Conservation (phyloP, 129 eudicot species). For the Escallonia rubra region DNA sequence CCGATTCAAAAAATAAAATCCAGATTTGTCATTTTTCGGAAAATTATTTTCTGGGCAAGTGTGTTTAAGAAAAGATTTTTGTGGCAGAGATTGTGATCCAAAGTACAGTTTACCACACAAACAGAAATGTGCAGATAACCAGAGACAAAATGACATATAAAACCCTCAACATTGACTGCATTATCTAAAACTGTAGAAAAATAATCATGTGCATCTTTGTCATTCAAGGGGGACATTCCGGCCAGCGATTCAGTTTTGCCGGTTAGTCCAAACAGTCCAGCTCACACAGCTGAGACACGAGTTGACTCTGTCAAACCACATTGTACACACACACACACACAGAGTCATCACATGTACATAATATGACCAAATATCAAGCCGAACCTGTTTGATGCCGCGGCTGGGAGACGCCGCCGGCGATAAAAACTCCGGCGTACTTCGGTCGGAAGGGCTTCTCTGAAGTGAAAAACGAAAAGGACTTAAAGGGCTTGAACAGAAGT, state of each 20-base stretch:
- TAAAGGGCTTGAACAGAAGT: slow-evolving; percentile 42
- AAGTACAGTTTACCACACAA: slow-evolving; percentile 17
- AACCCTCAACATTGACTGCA: slow-evolving; percentile 4
- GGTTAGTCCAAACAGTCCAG: slow-evolving; percentile 14
- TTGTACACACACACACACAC: neutral
- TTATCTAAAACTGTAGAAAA: neutral
- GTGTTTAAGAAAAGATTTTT: slow-evolving; percentile 10
- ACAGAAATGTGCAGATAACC: slow-evolving; percentile 7
- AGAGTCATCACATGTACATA: neutral
- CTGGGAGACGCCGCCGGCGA: slow-evolving; percentile 65
- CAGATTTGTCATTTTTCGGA: slow-evolving; percentile 24
- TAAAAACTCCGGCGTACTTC: slow-evolving; percentile 31
- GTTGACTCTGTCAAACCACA: slow-evolving; percentile 17
- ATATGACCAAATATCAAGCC: neutral
- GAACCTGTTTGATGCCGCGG: slow-evolving; percentile 51
- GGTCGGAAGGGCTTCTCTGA: slow-evolving; percentile 37
- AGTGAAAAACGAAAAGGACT: slow-evolving; percentile 84
- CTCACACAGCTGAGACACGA: slow-evolving; percentile 22
- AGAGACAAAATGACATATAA: slow-evolving; percentile 14
- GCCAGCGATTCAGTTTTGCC: slow-evolving; percentile 29
- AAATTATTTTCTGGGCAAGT: slow-evolving; percentile 11
- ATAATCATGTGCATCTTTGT: slow-evolving; percentile 22
- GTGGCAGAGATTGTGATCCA: slow-evolving; percentile 38
- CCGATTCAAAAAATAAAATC: slow-evolving; percentile 16
- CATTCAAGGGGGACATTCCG: slow-evolving; percentile 31